Evolutionary conservation across 208 protist genomes (phyloP), one percentile per base, ranked within the genome.

Genomic region (Trypanosoma congolense): DNA sequence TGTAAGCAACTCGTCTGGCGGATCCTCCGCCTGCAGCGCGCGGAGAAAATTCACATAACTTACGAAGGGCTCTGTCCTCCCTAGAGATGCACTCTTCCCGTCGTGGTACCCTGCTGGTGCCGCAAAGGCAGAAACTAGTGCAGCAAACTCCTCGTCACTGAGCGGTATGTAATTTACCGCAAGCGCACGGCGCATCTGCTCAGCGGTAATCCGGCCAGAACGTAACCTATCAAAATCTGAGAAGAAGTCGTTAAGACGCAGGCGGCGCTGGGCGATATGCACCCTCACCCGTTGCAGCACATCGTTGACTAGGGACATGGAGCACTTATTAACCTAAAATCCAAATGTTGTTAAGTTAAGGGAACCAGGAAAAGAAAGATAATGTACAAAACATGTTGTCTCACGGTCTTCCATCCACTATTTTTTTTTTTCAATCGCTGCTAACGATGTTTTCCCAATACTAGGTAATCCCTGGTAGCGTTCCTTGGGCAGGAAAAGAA

Each of bases 141-240:
- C 65, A 12, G 45, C 44, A 33, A 75, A 51, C 47, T 92, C 78
- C 0, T 59, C 73, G n/a, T 75, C 59, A 6, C 38, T 72, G 24
- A 92, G 73, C 22, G 62, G 50, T 48, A 92, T 67, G 28, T 72
- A 35, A 51, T 83, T 83, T 25, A 69, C 64, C 14, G 68, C 71
- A 29, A 93, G 60, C 2, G 75, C 81, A 14, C 85, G 81, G 4
- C 73, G 65, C 30, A 96, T 91, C 56, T 96, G 88, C 16, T 44
- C 61, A 22, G 57, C 63, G 2, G 88, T 93, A 53, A 96, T 73
- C 28, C 87, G 70, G 24, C 86, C 88, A 38, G 70, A 71, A 54
- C 66, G 67, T 4, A 95, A 78, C 12, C 45, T 62, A 43, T 96
- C 91, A 56, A 87, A 96, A 61, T 96, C 91, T 12, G 65, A 47